Evolutionary conservation across 2,329 filamentous ascomycete species (phyloP), one percentile per base, ranked within the genome.

Genomic region (Trichoderma sp.): DNA sequence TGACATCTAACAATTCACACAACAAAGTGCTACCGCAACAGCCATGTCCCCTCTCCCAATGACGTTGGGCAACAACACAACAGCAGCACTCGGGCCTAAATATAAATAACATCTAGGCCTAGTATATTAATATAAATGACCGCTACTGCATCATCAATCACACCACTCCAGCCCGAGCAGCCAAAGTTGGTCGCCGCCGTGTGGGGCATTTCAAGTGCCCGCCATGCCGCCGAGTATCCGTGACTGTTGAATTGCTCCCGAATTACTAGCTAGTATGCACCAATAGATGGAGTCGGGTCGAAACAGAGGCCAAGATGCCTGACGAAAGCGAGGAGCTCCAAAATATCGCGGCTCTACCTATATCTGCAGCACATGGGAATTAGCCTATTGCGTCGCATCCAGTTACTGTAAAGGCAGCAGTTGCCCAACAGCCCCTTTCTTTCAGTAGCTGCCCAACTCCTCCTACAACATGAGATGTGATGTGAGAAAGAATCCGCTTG

Each of bases 11-110:
- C 39, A 43, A 8, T 18, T 18, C 39, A 18, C 7, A 8, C 39
- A 18, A 43, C 16, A 18, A n/a, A 43, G 39, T 43, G 39, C 16
- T 6, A 18, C 39, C 7, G 5, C 39, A 43, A 43, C 16, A 43
- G 16, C 37, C 37, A 54, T 18, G n/a, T 30, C 16, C 26, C 28
- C 52, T 16, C 51, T 54, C 26, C 26, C 26, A n/a, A 34, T 32
- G 54, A 39, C 59, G 60, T 64, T 64, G 60, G 60, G 60, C 60
- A 55, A 64, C 60, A 64, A 55, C 49, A 18, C 10, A 55, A 28
- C 59, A 49, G 28, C 49, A 63, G 59, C 59, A 52, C 59, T n/a
- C 51, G 46, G 46, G 59, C 59, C 59, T 32, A 63, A 63, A 26
- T 14, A 30, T n/a, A 58, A 24, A 52, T 37, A 49, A 49, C 46